Evolutionary conservation across 78 protist genomes (phyloP), one percentile per base, ranked within the genome.

Genomic region (Salpingoeca rosetta): DNA sequence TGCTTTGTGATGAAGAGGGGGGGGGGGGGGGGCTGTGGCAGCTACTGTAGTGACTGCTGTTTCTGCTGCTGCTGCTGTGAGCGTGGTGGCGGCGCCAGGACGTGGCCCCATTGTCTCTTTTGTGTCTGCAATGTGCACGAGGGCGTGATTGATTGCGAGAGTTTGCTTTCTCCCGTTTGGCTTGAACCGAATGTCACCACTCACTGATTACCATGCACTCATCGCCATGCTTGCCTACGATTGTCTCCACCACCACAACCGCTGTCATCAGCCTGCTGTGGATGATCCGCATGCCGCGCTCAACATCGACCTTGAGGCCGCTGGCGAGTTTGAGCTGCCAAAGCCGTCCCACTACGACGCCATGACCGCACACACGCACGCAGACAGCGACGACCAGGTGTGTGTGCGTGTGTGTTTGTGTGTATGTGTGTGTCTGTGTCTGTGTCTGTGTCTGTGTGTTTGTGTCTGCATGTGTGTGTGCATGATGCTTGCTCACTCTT

Each of bases 201-300:
- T n/a, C n/a, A n/a, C n/a, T n/a, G n/a, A n/a, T n/a, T n/a, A n/a
- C n/a, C n/a, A n/a, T n/a, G n/a, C n/a, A n/a, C n/a, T n/a, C n/a
- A n/a, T n/a, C n/a, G n/a, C n/a, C n/a, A n/a, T n/a, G n/a, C 81
- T 78, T 78, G 25, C 81, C 81, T 36, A 28, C 28, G 28, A 73
- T 35, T 73, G 28, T 73, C 28, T 28, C 76, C 38, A 35, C 76
- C 28, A 73, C 38, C 28, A 73, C 28, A 73, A 73, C 76, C 38
- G n/a, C 37, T 36, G 81, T 26, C 81, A 78, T 36, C 37, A 78
- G n/a, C 35, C 26, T 51, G 65, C 41, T 28, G 51, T 40, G 83
- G 85, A 82, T 82, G 85, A 82, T n/a, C 85, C 85, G 85, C 85
- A 41, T 76, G 12, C 28, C 36, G 42, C 73, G 0, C 84, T 85